Base-by-base conservation (phyloP, 2,329 filamentous ascomycete species). In the Cytospora leucostoma region DNA sequence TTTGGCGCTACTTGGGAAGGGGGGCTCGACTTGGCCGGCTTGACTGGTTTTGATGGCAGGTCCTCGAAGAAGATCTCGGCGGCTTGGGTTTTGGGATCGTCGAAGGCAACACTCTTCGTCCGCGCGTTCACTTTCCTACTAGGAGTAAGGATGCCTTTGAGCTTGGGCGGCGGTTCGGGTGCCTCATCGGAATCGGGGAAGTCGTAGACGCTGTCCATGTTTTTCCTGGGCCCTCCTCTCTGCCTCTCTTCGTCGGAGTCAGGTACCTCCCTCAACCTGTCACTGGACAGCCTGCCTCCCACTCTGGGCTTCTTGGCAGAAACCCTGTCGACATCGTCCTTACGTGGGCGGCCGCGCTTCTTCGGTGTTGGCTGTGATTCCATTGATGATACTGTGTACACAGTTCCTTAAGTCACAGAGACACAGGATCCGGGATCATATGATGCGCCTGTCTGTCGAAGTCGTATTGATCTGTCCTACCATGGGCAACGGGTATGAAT, bases 121-220 rank as follows among this genome's bases (percentile, higher is more conserved):
- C 77, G 73, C 47, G 71, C 72, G 10, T 64, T 66, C 51, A 70
- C 74, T 64, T 77, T 79, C 71, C 81, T 84, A 19, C 76, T 77
- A 4, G 86, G 84, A 3, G 83, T 82, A 50, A 87, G 70, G 61
- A 88, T 88, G 8, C 84, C 78, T 70, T 82, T 86, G 11, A 82
- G 77, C n/a, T 67, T 63, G 15, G 62, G 66, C 7, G 67, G 67
- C 7, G 56, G 66, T 34, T 38, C 56, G 7, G 37, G 38, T 32
- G 67, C 61, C 40, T 68, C 62, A 38, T 67, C 64, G n/a, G 67
- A 64, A 33, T 58, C 66, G n/a, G 62, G 63, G 5, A 67, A 51
- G 37, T 68, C 69, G 40, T 70, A 68, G 37, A 67, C 38, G n/a
- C 61, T 62, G 34, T 59, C 19, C 34, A 52, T 56, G 17, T 53